Evolutionary conservation across 257 asterid species (phyloP), one percentile per base, ranked within the genome.

Genomic region (Coffea eugenioides): DNA sequence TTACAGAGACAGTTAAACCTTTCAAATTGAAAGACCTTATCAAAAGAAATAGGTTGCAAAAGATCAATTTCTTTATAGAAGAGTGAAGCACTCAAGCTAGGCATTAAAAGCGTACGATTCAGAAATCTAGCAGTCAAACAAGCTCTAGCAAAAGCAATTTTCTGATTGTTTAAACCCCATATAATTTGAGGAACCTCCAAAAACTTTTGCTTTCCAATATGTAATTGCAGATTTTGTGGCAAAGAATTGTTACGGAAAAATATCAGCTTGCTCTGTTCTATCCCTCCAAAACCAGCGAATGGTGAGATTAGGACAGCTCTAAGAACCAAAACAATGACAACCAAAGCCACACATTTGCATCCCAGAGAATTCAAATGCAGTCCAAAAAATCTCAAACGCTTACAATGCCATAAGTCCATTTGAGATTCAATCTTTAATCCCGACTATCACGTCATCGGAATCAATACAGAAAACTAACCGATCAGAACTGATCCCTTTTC

Each of bases 111-210:
- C 4, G 97, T 94, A 51, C 97, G 82, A 70, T 94, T 94, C 75
- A 94, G 83, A 88, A 86, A 82, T 69, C 90, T 84, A 76, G 98
- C 98, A 23, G 97, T 91, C 21, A 94, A 87, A 85, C 96, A 92
- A 80, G 98, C 96, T 85, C 98, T 85, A 27, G 94, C 98, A 68
- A 94, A 91, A 5, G 97, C 96, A 39, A 94, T 94, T 82, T 94
- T 94, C 81, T 94, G 98, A 81, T 94, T 94, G 64, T 94, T 94
- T 75, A 94, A 82, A 77, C 98, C 98, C 98, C 98, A 94, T 61
- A 92, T 77, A 31, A 92, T 92, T 66, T 94, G 97, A 65, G 98
- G 97, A 80, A 92, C 93, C 86, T 92, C 98, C 80, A 92, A 73
- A 67, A 92, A 90, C 85, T 81, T 89, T 4, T 66, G 68, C 41